Conservation (phyloP, 116 monocot species). For the Thalassia testudinum region DNA sequence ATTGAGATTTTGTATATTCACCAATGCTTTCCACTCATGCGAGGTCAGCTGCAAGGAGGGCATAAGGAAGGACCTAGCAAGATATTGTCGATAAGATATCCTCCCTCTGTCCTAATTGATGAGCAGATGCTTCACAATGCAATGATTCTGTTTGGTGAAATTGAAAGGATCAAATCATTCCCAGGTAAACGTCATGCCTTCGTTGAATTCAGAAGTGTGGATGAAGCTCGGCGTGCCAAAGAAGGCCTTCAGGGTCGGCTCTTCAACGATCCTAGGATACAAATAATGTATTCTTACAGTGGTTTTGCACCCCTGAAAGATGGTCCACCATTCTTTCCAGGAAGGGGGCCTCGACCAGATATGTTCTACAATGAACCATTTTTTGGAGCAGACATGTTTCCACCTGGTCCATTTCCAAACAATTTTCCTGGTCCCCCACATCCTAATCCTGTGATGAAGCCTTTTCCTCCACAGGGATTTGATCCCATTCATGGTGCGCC, state of each 20-base stretch:
- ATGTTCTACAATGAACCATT: constrained; percentile 29
- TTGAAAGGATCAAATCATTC: constrained; percentile 58
- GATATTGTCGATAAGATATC: constrained; percentile 71
- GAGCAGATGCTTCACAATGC: constrained; percentile 84
- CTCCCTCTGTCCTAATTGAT: constrained; percentile 51
- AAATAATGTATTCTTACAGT: constrained; percentile 56
- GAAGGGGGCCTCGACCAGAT: constrained; percentile 21
- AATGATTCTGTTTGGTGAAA: constrained; percentile 89
- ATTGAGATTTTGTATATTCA: too few species aligned
- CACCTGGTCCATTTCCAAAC: constrained; percentile 9
- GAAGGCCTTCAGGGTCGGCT: constrained; percentile 84
- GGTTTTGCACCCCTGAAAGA: constrained; percentile 20
- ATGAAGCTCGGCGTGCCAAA: constrained; percentile 85
- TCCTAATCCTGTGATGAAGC: constrained; percentile 17
- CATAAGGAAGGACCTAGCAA: constrained; percentile 46
- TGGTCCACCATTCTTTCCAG: constrained; percentile 16
- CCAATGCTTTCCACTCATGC: not conserved
- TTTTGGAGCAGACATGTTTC: constrained; percentile 29
- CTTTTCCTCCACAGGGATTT: constrained; percentile 18
- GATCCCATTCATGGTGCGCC: constrained; percentile 21
- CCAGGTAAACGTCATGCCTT: constrained; percentile 47
- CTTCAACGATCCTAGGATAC: constrained; percentile 82
- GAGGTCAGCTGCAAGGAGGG: constrained; percentile 11
- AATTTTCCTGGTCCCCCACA: constrained; percentile 22
- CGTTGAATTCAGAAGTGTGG: constrained; percentile 80